These are phyloP conservation scores for Cyberlindnera samutprakarnensis DNA, from an alignment of 805 yeast genomes.

Conservation along the genomic window DNA sequence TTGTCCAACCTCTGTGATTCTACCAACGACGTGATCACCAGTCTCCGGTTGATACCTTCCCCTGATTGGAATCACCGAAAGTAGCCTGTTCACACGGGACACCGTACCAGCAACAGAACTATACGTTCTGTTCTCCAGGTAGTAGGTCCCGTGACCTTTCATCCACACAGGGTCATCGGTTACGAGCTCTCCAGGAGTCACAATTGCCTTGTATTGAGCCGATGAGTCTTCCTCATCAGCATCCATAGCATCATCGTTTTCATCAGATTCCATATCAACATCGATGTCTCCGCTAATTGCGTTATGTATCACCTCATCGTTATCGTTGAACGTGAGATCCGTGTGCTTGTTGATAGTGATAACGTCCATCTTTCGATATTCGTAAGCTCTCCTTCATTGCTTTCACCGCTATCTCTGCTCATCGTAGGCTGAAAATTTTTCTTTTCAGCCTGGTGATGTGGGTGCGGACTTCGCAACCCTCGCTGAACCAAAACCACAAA, in stretches of 20 bases:
- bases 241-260: constrained; percentile 10
- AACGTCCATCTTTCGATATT: constrained; percentile 15
- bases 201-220: constrained; percentile 36
- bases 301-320: no score
- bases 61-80: constrained; percentile 78
- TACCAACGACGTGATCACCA: constrained; percentile 92
- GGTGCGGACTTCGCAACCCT: no score
- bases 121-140: constrained; percentile 64
- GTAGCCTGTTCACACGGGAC: constrained; percentile 74
- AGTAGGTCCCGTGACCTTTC: constrained; percentile 97
- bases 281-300: no score
- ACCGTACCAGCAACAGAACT: constrained; percentile 92
- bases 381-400: no score
- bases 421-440: no score
- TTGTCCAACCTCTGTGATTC: constrained; percentile 89
- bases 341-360: constrained; percentile 12
- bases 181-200: constrained; percentile 94
- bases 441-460: no score
- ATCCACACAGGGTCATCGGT: constrained; percentile 96
- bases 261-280: constrained; percentile 10
- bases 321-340: background rate
- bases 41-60: constrained; percentile 91
- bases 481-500: no score
- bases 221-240: constrained; percentile 16
- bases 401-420: no score